Evolutionary conservation across 1,139 yeast species (phyloP).

Genomic region (Trichomonascaceae sp.): DNA sequence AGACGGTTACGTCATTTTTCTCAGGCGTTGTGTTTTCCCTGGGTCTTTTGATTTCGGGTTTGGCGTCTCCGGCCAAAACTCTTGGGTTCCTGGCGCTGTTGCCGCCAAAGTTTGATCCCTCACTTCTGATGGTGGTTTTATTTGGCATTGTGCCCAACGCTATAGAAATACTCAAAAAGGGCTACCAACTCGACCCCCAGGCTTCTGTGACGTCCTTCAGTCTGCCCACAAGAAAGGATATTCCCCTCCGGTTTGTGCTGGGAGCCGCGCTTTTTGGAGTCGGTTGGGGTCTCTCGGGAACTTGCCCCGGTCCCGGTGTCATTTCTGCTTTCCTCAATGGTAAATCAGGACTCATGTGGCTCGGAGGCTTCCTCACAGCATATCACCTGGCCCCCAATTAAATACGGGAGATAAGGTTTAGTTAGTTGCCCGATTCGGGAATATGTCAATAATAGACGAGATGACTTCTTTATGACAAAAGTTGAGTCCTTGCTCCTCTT

Average conservation of each 20-base stretch:
- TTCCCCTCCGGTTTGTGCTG: conserved; percentile 20
- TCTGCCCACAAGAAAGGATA: conserved; percentile 16
- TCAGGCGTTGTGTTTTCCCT: conserved; percentile 33
- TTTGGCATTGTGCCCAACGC: conserved; percentile 34
- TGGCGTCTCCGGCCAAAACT: conserved; percentile 32
- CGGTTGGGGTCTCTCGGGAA: conserved; percentile 37
- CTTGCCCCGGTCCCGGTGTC: conserved; percentile 38
- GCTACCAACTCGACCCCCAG: conserved; percentile 8
- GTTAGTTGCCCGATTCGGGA: too few species aligned
- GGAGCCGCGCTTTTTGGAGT: conserved; percentile 33
- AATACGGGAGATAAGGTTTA: conserved; percentile 2
- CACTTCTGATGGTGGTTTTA: conserved; percentile 30
- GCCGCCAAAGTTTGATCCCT: conserved; percentile 32
- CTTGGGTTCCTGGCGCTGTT: conserved; percentile 32
- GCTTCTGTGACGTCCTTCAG: conserved; percentile 12
- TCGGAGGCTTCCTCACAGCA: conserved; percentile 11
- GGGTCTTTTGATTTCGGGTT: conserved; percentile 34
- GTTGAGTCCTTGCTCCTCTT: too few species aligned
- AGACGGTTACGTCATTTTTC: conserved; percentile 19
- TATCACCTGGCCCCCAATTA: conserved; percentile 8
- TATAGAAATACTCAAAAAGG: conserved; percentile 10
- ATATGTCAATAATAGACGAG: too few species aligned
- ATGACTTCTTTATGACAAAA: too few species aligned
- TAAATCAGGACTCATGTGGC: conserved; percentile 14
- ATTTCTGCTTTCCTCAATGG: conserved; percentile 15